Percentiles rank a stretch among this genome's conserved stretches.
These are phyloP conservation scores for Exserohilum rostratum DNA, from an alignment of 2,329 filamentous ascomycete genomes.

Conservation along the genomic window DNA sequence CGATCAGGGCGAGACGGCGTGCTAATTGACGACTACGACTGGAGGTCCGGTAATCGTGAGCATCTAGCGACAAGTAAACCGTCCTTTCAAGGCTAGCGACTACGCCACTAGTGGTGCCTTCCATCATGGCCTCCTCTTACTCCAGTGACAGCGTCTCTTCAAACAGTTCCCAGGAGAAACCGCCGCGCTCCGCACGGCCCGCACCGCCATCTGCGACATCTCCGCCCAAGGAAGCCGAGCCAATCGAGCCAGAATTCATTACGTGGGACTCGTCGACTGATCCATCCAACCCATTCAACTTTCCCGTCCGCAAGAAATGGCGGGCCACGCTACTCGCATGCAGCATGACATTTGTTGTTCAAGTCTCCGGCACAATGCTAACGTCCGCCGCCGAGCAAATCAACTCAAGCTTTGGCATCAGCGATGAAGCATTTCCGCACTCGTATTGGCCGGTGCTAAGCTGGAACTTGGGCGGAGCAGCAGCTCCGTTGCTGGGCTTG, in stretches of 20 bases:
- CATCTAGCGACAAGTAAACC: too few relatives aligned
- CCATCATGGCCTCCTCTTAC: too few relatives aligned
- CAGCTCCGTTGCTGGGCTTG: constrained; percentile 50
- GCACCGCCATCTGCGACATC: neutral
- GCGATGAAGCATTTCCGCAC: constrained; percentile 48
- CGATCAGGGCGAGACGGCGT: too few relatives aligned
- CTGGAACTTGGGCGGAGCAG: constrained; percentile 52
- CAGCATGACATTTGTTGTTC: constrained; percentile 48
- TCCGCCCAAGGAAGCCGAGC: neutral
- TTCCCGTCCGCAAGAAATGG: constrained; percentile 51
- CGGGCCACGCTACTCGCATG: constrained; percentile 51
- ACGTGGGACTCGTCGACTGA: constrained; percentile 34
- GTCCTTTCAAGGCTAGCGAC: too few relatives aligned
- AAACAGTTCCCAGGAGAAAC: neutral
- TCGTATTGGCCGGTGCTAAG: constrained; percentile 51
- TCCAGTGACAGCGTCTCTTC: neutral
- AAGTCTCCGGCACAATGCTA: constrained; percentile 43
- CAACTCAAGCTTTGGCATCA: constrained; percentile 49
- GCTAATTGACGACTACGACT: too few relatives aligned
- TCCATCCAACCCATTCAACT: constrained; percentile 50
- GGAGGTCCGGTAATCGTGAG: too few relatives aligned
- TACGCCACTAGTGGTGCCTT: too few relatives aligned
- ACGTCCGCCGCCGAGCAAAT: constrained; percentile 45
- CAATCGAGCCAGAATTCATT: constrained; percentile 8
- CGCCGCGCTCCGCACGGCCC: neutral